Conservation (phyloP, 129 eudicot species). For the Tagetes patula region DNA sequence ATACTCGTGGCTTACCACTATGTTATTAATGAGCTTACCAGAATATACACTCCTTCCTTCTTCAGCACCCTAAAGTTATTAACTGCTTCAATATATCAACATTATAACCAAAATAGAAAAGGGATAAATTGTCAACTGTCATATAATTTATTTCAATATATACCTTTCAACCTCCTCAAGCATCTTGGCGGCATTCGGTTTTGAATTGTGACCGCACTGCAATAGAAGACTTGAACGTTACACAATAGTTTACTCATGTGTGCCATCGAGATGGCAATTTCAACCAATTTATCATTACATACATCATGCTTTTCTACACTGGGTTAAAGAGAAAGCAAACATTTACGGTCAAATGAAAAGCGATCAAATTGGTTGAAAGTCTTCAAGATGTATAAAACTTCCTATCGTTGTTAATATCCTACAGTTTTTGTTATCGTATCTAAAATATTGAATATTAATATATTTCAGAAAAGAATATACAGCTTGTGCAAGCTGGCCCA, state of each 20-base stretch:
- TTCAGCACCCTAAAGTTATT: conserved; percentile 94
- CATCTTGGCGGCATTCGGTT: conserved; percentile 76
- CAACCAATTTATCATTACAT: not conserved
- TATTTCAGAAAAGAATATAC: not conserved
- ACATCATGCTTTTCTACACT: not conserved
- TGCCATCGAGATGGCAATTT: not conserved
- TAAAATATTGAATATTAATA: not conserved
- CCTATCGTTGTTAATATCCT: not conserved
- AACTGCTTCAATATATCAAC: conserved; percentile 78
- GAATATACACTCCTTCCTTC: conserved; percentile 85
- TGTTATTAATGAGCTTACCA: conserved; percentile 52
- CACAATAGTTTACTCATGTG: conserved; percentile 11
- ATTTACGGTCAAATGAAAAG: not conserved
- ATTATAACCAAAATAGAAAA: conserved; percentile 52
- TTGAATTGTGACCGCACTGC: conserved; percentile 85
- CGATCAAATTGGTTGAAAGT: not conserved
- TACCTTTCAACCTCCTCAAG: conserved; percentile 88
- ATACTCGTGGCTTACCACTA: conserved; percentile 16
- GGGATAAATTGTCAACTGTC: conserved; percentile 19
- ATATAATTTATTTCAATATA: conserved; percentile 11
- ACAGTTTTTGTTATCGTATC: not conserved
- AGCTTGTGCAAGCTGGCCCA: not conserved
- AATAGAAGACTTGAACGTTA: conserved; percentile 8
- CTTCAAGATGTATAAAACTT: not conserved
- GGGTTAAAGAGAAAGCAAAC: too few relatives aligned